A percentile compares a stretch with the other conserved stretches of the same genome.
These are phyloP conservation scores for Staphylotrichum longicolle DNA, from an alignment of 495 filamentous ascomycete species.

Conservation along the genomic window DNA sequence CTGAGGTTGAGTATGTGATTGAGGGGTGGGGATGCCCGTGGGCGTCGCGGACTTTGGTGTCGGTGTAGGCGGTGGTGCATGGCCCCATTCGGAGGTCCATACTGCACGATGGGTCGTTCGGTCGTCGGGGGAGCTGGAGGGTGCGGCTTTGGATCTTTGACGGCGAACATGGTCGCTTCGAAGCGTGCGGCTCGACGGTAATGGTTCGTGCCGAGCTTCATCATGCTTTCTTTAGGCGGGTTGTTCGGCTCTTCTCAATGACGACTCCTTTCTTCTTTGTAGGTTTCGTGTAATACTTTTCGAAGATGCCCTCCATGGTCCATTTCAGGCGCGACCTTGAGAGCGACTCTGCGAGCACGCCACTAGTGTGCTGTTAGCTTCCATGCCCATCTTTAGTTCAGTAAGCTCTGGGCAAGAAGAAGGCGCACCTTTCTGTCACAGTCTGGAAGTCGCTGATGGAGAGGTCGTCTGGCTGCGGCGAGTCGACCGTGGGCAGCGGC, in stretches of 20 bases:
- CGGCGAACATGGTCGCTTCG: slow-evolving; percentile 79
- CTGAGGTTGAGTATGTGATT: slow-evolving; percentile 21
- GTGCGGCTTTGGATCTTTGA: slow-evolving; percentile 65
- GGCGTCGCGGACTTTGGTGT: slow-evolving; percentile 39
- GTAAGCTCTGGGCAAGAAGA: neutral
- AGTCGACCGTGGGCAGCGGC: slow-evolving; percentile 69
- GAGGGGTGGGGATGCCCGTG: slow-evolving; percentile 13
- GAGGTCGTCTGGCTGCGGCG: slow-evolving; percentile 64
- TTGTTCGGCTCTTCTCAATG: slow-evolving; percentile 70
- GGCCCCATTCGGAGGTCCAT: slow-evolving; percentile 60
- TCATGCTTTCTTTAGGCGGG: slow-evolving; percentile 83
- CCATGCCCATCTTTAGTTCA: neutral
- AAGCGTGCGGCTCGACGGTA: slow-evolving; percentile 87
- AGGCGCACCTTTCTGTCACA: slow-evolving; percentile 72
- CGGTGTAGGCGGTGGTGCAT: slow-evolving; percentile 54
- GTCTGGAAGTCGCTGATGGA: slow-evolving; percentile 72
- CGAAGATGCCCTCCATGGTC: slow-evolving; percentile 84
- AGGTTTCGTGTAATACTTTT: slow-evolving; percentile 91
- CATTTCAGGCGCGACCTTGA: slow-evolving; percentile 83
- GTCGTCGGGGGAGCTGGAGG: slow-evolving; percentile 30
- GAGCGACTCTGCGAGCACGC: slow-evolving; percentile 78
- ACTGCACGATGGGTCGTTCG: slow-evolving; percentile 65
- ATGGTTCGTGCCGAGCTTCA: slow-evolving; percentile 74
- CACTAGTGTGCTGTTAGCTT: slow-evolving; percentile 50
- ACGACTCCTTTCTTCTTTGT: slow-evolving; percentile 72